These are phyloP conservation scores for Leishmania mexicana DNA, from an alignment of 208 protist genomes.

Conservation along the genomic window DNA sequence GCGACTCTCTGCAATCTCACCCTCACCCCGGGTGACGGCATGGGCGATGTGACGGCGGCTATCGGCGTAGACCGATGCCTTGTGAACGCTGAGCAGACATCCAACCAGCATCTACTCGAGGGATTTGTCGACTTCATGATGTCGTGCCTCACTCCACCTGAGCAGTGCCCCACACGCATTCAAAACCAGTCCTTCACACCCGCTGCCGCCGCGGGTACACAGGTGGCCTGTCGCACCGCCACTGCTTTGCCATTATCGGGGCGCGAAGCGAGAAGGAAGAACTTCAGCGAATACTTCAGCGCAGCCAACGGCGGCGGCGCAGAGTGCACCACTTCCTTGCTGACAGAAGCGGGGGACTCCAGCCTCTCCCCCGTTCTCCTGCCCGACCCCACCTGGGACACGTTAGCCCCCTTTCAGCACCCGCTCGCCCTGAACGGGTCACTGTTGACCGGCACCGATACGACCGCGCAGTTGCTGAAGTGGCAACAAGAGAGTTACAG, in stretches of 20 bases:
- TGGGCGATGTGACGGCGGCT: slow-evolving; percentile 12
- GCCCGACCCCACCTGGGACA: slow-evolving; percentile 24
- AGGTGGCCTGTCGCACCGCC: neutral
- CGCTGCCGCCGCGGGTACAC: neutral
- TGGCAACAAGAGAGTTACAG: slow-evolving; percentile 18
- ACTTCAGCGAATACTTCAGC: slow-evolving; percentile 14
- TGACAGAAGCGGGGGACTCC: neutral
- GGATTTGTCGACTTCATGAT: slow-evolving; percentile 51
- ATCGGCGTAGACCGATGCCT: slow-evolving; percentile 52
- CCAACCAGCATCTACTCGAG: slow-evolving; percentile 59
- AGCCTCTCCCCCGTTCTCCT: neutral
- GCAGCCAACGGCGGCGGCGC: slow-evolving; percentile 3
- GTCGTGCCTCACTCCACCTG: slow-evolving; percentile 3
- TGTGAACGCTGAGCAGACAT: slow-evolving; percentile 81
- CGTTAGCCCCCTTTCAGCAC: slow-evolving; percentile 28
- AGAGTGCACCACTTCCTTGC: neutral
- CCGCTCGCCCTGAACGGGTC: slow-evolving; percentile 38
- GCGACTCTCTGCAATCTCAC: slow-evolving; percentile 68
- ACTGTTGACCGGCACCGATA: slow-evolving; percentile 30
- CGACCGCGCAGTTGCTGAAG: slow-evolving; percentile 15
- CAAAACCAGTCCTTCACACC: neutral
- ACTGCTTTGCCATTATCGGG: neutral
- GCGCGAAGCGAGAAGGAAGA: neutral
- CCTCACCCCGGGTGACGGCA: slow-evolving; percentile 30
- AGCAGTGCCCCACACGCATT: neutral